A percentile compares a stretch with the other conserved stretches of the same genome.
These are phyloP conservation scores for Plasmodiophora brassicae DNA, from an alignment of 208 protist species.

Conservation along the genomic window DNA sequence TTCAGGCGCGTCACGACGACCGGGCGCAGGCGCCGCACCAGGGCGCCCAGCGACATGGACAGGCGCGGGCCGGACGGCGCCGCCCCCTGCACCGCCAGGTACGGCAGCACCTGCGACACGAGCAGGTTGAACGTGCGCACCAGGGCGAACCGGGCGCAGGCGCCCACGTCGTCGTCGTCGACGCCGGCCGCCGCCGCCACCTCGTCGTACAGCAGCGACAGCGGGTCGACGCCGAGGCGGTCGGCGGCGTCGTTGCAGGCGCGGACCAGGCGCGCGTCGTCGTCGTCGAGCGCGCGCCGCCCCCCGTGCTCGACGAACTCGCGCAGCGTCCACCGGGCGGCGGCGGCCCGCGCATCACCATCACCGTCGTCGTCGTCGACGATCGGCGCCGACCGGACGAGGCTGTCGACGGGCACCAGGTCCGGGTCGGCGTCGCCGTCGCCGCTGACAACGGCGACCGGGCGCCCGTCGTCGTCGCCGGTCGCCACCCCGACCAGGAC, in stretches of 20 bases:
- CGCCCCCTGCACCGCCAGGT: not conserved
- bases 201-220: slow-evolving; percentile 15
- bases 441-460: not conserved
- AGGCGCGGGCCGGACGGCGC: not conserved
- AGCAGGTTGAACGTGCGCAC: not conserved
- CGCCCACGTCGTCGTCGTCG: not conserved
- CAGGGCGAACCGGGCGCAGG: not conserved
- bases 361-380: not conserved
- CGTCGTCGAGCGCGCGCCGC: no score
- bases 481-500: not conserved
- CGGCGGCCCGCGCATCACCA: not conserved
- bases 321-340: not conserved
- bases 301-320: not conserved
- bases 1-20: not conserved
- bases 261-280: not conserved
- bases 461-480: no score
- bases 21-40: not conserved
- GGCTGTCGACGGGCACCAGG: not conserved
- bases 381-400: not conserved
- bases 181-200: not conserved
- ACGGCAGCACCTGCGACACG: not conserved
- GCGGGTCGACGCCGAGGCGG: not conserved
- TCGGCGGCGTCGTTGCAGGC: not conserved
- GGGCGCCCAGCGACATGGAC: not conserved
- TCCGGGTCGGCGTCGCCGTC: slow-evolving; percentile 7